Evolutionary conservation across 2,329 filamentous ascomycete species (phyloP).

Genomic region (Lithohypha guttulata): DNA sequence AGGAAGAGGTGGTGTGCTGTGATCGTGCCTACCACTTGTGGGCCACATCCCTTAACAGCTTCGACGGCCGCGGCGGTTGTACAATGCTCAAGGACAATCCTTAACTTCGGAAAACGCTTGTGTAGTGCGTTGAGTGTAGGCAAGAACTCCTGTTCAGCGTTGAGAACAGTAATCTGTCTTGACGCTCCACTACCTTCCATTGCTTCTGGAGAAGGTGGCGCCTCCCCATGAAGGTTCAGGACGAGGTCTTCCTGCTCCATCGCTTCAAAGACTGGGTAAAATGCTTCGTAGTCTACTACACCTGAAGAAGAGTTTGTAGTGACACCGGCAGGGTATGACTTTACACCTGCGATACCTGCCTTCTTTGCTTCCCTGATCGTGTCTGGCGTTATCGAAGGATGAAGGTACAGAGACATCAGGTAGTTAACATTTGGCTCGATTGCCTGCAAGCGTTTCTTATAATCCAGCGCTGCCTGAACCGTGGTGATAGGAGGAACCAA

Average conservation of each 20-base stretch:
- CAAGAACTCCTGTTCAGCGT: conserved; percentile 66
- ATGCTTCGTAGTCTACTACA: conserved; percentile 34
- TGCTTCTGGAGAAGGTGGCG: conserved; percentile 33
- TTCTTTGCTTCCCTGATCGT: conserved; percentile 62
- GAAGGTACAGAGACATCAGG: conserved; percentile 63
- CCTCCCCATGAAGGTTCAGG: conserved; percentile 90
- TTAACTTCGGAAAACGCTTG: conserved; percentile 59
- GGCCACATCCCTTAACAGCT: conserved; percentile 65
- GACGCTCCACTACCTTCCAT: conserved; percentile 2
- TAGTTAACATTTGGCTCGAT: conserved; percentile 54
- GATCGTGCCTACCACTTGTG: conserved; percentile 67
- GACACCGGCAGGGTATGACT: conserved; percentile 35
- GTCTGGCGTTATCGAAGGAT: conserved; percentile 54
- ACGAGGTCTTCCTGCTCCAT: conserved; percentile 78
- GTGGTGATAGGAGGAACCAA: conserved; percentile 53
- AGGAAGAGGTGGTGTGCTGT: conserved; percentile 80
- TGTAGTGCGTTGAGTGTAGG: conserved; percentile 68
- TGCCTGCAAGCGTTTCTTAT: conserved; percentile 50
- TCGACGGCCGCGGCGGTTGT: conserved; percentile 72
- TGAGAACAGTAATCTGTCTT: conserved; percentile 45
- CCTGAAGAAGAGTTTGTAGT: conserved; percentile 48
- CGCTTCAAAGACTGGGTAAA: conserved; percentile 60
- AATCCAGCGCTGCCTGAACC: conserved; percentile 53
- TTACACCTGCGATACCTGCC: conserved; percentile 56
- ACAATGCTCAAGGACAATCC: conserved; percentile 60